Evolutionary conservation across 805 yeast genomes (phyloP).

Genomic region (Yamadazyma paraphyllophila): DNA sequence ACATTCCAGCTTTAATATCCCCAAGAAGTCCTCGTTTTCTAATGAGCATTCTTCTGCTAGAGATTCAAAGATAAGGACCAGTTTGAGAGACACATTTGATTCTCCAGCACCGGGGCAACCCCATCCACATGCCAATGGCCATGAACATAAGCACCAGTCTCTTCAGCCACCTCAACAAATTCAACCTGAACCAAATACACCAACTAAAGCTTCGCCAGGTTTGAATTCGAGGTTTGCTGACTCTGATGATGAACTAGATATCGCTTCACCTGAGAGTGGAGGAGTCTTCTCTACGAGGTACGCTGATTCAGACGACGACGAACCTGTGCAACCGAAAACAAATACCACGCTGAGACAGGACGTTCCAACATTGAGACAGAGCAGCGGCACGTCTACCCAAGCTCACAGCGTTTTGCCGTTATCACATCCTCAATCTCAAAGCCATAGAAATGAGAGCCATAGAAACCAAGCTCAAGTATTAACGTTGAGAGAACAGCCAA

Average conservation of each 20-base stretch:
- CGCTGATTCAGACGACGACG: conserved; percentile 30
- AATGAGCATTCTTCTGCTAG: conserved; percentile 9
- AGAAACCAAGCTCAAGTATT: conserved; percentile 6
- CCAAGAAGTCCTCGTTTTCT: conserved; percentile 12
- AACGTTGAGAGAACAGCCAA: conserved; percentile 7
- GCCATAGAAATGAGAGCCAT: conserved; percentile 1
- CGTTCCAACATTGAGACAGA: not conserved
- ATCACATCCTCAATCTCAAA: conserved; percentile 13
- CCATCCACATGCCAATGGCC: not conserved
- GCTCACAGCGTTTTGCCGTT: conserved; percentile 3
- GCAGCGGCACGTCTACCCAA: not conserved
- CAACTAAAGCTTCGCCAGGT: conserved; percentile 4
- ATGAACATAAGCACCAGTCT: conserved; percentile 4
- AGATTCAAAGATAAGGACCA: conserved; percentile 9
- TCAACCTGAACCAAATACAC: not conserved
- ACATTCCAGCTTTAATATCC: conserved; percentile 30
- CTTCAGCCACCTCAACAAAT: not conserved
- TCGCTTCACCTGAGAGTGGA: conserved; percentile 11
- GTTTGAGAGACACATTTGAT: conserved; percentile 7
- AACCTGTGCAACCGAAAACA: not conserved
- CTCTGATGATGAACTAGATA: conserved; percentile 54
- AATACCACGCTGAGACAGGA: not conserved
- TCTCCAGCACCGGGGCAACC: not conserved
- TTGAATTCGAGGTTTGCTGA: conserved; percentile 54
- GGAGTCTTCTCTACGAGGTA: conserved; percentile 25